These are phyloP conservation scores for Colletotrichum magnum DNA, from an alignment of 2,329 filamentous ascomycete species.

Conservation along the genomic window DNA sequence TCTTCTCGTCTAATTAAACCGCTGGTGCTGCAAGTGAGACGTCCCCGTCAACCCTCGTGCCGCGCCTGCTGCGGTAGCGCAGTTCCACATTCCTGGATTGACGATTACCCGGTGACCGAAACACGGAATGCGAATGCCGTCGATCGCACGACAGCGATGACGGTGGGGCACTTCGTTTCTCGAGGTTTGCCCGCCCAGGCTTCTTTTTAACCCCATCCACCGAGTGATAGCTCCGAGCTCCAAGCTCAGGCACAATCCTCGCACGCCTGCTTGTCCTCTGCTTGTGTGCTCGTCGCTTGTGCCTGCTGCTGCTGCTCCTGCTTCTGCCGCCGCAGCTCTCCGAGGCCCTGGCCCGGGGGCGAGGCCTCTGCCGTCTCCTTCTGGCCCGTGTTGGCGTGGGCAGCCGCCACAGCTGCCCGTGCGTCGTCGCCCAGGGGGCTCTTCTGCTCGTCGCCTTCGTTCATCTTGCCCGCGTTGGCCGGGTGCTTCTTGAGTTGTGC, in stretches of 20 bases:
- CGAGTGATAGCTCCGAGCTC: background rate
- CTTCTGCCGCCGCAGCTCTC: background rate
- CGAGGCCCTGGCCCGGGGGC: slow-evolving; percentile 5
- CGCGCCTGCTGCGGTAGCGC: background rate
- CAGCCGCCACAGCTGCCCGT: slow-evolving; percentile 26
- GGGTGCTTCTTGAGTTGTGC: slow-evolving; percentile 35
- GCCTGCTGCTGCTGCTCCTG: slow-evolving; percentile 2
- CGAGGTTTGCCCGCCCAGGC: background rate
- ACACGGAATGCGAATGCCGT: slow-evolving; percentile 2
- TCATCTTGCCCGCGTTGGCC: slow-evolving; percentile 16
- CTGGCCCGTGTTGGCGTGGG: slow-evolving; percentile 40
- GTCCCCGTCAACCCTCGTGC: slow-evolving; percentile 14
- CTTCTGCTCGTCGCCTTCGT: background rate
- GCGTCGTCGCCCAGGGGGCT: slow-evolving; percentile 27
- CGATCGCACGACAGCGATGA: background rate
- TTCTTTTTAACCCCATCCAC: background rate
- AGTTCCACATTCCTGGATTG: slow-evolving; percentile 19
- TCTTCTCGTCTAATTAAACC: background rate
- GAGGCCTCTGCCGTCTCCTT: slow-evolving; percentile 24
- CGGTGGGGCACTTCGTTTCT: too few species aligned
- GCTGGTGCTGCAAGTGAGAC: background rate
- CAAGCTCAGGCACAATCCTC: slow-evolving; percentile 34
- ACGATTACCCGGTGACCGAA: background rate
- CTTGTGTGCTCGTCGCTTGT: background rate
- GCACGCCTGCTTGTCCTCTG: slow-evolving; percentile 25